phyloP scores from a whole-genome alignment of 371 early-diverging fungal genomes.

The Entomophthora muscae region DNA sequence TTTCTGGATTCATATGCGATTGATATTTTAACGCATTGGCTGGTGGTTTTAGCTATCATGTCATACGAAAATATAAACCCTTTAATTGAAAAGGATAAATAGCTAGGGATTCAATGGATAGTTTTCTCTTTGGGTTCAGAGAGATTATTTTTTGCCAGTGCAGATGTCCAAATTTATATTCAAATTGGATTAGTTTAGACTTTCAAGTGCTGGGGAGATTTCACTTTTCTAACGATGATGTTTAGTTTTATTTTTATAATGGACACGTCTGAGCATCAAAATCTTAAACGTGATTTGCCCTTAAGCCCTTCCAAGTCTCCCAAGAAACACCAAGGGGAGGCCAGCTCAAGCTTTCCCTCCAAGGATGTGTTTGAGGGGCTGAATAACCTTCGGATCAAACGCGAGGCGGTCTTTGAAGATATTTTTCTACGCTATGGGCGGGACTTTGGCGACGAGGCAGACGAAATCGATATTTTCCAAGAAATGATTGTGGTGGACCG shows the following conservation, averaged over 20 bases:
- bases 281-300: neutral
- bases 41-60: too few relatives aligned
- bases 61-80: too few relatives aligned
- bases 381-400: neutral
- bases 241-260: too few relatives aligned
- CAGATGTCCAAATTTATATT: too few relatives aligned
- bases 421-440: neutral
- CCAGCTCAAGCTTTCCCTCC: neutral
- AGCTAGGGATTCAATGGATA: neutral
- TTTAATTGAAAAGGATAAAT: too few relatives aligned
- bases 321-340: neutral
- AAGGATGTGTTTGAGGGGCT: neutral
- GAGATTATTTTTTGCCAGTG: too few relatives aligned
- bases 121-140: neutral
- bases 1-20: too few relatives aligned
- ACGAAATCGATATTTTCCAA: constrained; percentile 7
- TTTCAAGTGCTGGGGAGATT: too few relatives aligned
- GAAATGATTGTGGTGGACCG: neutral
- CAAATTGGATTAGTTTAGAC: too few relatives aligned
- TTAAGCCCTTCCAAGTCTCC: neutral
- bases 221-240: too few relatives aligned
- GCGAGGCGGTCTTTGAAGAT: neutral
- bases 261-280: neutral
- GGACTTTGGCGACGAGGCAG: constrained; percentile 3
- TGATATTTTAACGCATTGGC: too few relatives aligned